Evolutionary conservation across 257 asterid genomes (phyloP), one percentile per base, ranked within the genome.

Genomic region (Gardenia jasminoides): DNA sequence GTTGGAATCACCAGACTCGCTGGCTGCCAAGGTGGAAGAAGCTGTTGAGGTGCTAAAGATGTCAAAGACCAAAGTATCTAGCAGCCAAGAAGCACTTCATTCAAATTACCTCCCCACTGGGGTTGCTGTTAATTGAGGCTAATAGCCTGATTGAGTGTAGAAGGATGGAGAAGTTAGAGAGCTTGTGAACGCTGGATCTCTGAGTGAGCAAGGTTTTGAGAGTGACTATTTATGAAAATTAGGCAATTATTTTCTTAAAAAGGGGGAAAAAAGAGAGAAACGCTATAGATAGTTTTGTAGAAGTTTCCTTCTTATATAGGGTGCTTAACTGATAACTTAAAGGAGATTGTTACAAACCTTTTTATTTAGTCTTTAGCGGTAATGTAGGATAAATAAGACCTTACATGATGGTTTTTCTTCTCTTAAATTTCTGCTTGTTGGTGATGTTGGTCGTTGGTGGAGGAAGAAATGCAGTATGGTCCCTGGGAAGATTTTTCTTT

Each of bases 1-100:
- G 33, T 65, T 94, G 75, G 95, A 94, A 80, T 92, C 98, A 67
- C 90, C 97, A 0, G 96, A 91, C 70, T 84, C 93, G 5, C 88
- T 92, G 50, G 85, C 86, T 24, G 77, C 88, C 62, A 94, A 89
- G 85, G 98, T 94, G 82, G 90, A 88, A 46, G 97, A 91, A 81
- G 98, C 97, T 24, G 85, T 91, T 67, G 84, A 92, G 82, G 96
- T 88, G 83, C 90, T 94, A 48, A 84, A 90, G 78, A 82, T 85
- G 83, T 83, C 93, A 10, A 90, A 87, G 79, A 67, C 89, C 76
- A 89, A 85, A 78, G 85, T 80, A 68, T 68, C 95, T 8, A 85
- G 75, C 83, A 85, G 73, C 82, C 91, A 80, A 69, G 96, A 90
- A 72, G 78, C 89, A 4, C 67, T 87, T 77, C 91, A 86, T 72